Percentiles rank a stretch among this genome's conserved stretches.
Evolutionary conservation across 1,284 basidiomycete species (phyloP).

Genomic region (Malassezia yamatoensis): DNA sequence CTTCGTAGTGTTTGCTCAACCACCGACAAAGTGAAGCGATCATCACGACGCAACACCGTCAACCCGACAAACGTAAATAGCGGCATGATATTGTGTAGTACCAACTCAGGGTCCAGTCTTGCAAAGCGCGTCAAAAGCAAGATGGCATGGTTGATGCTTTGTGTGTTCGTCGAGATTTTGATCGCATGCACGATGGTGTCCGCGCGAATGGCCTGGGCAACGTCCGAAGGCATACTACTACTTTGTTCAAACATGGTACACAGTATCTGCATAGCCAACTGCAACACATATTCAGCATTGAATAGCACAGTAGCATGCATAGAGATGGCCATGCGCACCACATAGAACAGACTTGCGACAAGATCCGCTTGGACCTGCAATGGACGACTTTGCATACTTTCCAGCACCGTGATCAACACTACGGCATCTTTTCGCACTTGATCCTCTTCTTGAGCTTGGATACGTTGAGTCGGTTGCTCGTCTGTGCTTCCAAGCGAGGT

Average conservation of each 20-base stretch:
- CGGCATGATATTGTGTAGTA: conserved; percentile 91
- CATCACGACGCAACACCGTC: conserved; percentile 88
- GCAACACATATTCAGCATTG: conserved; percentile 75
- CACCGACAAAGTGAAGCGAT: conserved; percentile 85
- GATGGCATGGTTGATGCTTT: conserved; percentile 85
- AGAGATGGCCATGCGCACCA: conserved; percentile 61
- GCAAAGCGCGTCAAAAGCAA: conserved; percentile 79
- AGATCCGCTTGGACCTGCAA: conserved; percentile 64
- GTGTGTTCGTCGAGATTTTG: conserved; percentile 66
- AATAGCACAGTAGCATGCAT: conserved; percentile 51
- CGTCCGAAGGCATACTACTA: conserved; percentile 20
- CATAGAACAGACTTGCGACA: conserved; percentile 64
- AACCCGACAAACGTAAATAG: conserved; percentile 99
- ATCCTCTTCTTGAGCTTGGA: conserved; percentile 25
- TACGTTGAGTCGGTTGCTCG: conserved; percentile 50
- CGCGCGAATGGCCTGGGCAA: conserved; percentile 30
- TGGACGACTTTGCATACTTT: conserved; percentile 59
- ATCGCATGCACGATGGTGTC: conserved; percentile 40
- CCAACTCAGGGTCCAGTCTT: conserved; percentile 73
- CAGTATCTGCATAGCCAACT: conserved; percentile 66
- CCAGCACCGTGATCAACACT: conserved; percentile 54
- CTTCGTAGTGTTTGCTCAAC: conserved; percentile 89
- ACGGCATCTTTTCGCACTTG: conserved; percentile 23
- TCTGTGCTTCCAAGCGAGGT: conserved; percentile 51
- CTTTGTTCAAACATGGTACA: conserved; percentile 55